Evolutionary conservation across 306 rosid genomes (phyloP), one percentile per base, ranked within the genome.

Genomic region (Citrullus amarus): DNA sequence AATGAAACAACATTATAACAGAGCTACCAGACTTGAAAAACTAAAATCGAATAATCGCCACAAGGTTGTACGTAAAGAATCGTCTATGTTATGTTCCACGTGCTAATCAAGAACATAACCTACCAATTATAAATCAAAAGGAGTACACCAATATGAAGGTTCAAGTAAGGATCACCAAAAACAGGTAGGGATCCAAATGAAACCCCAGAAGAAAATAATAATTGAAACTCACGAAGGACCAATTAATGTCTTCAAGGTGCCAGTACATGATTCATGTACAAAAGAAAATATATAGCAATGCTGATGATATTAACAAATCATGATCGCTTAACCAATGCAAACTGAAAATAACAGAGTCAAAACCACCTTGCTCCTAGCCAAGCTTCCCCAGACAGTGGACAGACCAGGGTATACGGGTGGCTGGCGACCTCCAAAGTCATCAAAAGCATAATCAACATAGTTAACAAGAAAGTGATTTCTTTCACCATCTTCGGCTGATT

Each of bases 341-440:
- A 77, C 13, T 20, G 71, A 43, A 13, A 78, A 51, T 66, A 34
- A 50, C 15, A 44, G 58, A 67, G 51, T 22, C 67, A 79, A 22
- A 62, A 76, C 17, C 84, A 91, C 99, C 97, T 95, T 95, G 79
- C 99, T 95, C 69, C 99, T 95, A 51, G 99, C 99, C 92, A 95
- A 86, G 86, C 99, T 95, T 85, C 99, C 99, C 99, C 99, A 95
- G 51, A 95, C 99, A 81, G 99, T 95, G 72, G 99, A 89, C 76
- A 95, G 84, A 69, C 99, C 99, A 76, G 99, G 99, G 82, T 95
- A 95, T 41, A 95, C 99, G 2, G 99, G 99, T 38, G 97, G 97
- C 85, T 95, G 99, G 28, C 93, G 96, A 79, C 99, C 99, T 67
- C 97, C 99, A 83, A 95, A 95, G 88, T 95, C 99, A 90, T 95